Percentiles rank a stretch among this genome's conserved stretches.
Evolutionary conservation across 164 flowering plant species (phyloP).

Genomic region (Hamamelis virginiana): DNA sequence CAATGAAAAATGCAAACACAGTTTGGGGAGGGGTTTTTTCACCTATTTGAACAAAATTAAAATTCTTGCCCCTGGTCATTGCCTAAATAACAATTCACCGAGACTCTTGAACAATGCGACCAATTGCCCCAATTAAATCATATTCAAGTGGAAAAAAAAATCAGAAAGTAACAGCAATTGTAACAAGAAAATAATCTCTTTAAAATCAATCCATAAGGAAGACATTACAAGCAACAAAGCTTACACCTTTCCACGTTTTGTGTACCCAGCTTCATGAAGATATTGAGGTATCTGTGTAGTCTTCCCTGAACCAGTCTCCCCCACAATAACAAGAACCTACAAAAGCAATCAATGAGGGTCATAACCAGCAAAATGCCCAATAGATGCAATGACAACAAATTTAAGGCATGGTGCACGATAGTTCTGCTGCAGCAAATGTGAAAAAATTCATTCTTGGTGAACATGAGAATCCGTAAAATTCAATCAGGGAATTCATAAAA

Average conservation of each 20-base stretch:
- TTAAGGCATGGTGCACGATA: not conserved
- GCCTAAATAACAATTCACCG: no score
- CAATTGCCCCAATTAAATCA: no score
- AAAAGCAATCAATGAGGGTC: not conserved
- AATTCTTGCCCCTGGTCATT: no score
- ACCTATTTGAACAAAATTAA: not conserved
- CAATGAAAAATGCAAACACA: slow-evolving; percentile 15
- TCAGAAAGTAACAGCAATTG: not conserved
- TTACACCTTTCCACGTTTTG: slow-evolving; percentile 81
- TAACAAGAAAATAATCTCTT: not conserved
- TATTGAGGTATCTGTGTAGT: slow-evolving; percentile 98
- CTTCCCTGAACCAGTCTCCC: slow-evolving; percentile 99
- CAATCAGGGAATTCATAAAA: slow-evolving; percentile 12
- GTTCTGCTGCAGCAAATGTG: not conserved
- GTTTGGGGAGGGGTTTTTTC: slow-evolving; percentile 15
- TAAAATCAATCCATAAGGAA: not conserved
- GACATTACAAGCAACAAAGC: not conserved
- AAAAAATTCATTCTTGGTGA: not conserved
- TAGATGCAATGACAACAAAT: not conserved
- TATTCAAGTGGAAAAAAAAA: not conserved
- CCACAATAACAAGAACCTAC: slow-evolving; percentile 91
- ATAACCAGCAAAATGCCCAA: not conserved
- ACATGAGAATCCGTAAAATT: not conserved
- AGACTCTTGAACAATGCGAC: no score
- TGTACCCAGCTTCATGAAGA: slow-evolving; percentile 96